Percentiles rank a stretch among this genome's conserved stretches.
These are phyloP conservation scores for Pythium grandisporangium DNA, from an alignment of 352 stramenopile species.

Conservation along the genomic window DNA sequence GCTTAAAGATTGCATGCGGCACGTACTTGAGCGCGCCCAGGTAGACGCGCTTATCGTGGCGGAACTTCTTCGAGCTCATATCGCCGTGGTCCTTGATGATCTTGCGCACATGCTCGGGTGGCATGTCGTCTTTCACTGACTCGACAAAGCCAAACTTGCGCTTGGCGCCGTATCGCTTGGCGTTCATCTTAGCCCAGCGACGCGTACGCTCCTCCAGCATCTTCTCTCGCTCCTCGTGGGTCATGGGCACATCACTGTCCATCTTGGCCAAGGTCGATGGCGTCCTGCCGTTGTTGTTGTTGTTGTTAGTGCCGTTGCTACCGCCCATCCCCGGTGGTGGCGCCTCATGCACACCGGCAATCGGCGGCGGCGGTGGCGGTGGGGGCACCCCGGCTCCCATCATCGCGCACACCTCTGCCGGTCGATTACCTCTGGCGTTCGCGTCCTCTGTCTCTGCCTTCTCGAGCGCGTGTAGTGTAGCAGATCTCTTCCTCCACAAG, in stretches of 20 bases:
- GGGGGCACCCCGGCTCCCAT: conserved; percentile 10
- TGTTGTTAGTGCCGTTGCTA: conserved; percentile 1
- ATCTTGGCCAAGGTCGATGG: too few species aligned
- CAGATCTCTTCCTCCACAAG: too few species aligned
- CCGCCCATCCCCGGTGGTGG: background rate
- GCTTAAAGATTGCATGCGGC: conserved; percentile 98
- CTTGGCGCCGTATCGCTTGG: conserved; percentile 93
- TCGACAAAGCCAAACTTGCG: conserved; percentile 92
- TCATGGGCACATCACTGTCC: conserved; percentile 9
- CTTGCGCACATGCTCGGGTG: conserved; percentile 97
- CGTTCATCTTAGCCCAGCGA: conserved; percentile 86
- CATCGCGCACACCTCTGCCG: background rate
- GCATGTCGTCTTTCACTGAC: conserved; percentile 88
- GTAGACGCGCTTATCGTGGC: conserved; percentile 98
- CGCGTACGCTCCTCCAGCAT: conserved; percentile 75
- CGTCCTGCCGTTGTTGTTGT: too few species aligned
- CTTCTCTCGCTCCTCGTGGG: conserved; percentile 49
- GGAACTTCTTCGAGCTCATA: conserved; percentile 99
- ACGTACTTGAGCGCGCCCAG: conserved; percentile 99
- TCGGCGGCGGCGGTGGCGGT: conserved; percentile 14
- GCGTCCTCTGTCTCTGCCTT: background rate
- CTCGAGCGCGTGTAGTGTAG: too few species aligned
- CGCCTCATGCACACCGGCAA: conserved; percentile 13
- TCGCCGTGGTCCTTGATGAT: conserved; percentile 99
- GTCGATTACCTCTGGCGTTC: background rate